phyloP scores from a whole-genome alignment of 164 flowering plant species.

The Santalum album region DNA sequence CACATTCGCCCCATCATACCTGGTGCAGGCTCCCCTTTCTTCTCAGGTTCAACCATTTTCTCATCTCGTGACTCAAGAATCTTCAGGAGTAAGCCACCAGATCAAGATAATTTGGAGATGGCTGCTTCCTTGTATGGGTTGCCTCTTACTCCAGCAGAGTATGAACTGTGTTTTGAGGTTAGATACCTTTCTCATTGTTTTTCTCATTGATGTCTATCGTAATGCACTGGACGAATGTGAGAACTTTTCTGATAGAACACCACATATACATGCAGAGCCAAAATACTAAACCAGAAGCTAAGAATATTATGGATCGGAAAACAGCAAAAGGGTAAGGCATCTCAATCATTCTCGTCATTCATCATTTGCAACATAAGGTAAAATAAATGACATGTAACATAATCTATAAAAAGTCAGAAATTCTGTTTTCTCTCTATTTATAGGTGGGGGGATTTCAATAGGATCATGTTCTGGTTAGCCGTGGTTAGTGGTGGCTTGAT shows the following conservation, averaged over 20 bases:
- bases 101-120: slow-evolving; percentile 16
- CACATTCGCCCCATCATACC: slow-evolving; percentile 28
- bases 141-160: slow-evolving; percentile 77
- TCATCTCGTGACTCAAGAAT: slow-evolving; percentile 12
- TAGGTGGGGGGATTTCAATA: slow-evolving; percentile 71
- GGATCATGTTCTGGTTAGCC: slow-evolving; percentile 91
- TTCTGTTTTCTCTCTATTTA: slow-evolving; percentile 2
- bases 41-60: slow-evolving; percentile 21
- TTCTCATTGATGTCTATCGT: no score
- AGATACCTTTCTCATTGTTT: neutral
- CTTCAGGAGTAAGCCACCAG: slow-evolving; percentile 10
- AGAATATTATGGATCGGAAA: slow-evolving; percentile 30
- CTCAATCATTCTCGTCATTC: neutral
- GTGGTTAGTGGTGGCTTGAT: slow-evolving; percentile 58
- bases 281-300: slow-evolving; percentile 67
- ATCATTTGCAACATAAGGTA: no score
- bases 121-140: slow-evolving; percentile 46
- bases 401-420: no score
- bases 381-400: no score
- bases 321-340: slow-evolving; percentile 42
- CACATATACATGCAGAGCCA: slow-evolving; percentile 44
- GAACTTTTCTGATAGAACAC: slow-evolving; percentile 2
- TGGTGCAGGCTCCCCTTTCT: slow-evolving; percentile 29
- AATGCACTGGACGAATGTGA: no score
- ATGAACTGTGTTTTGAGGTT: slow-evolving; percentile 71